A percentile compares a stretch with the other conserved stretches of the same genome.
Conservation (phyloP, 768 basidiomycete genomes). For the Cystofilobasidium capitatum region DNA sequence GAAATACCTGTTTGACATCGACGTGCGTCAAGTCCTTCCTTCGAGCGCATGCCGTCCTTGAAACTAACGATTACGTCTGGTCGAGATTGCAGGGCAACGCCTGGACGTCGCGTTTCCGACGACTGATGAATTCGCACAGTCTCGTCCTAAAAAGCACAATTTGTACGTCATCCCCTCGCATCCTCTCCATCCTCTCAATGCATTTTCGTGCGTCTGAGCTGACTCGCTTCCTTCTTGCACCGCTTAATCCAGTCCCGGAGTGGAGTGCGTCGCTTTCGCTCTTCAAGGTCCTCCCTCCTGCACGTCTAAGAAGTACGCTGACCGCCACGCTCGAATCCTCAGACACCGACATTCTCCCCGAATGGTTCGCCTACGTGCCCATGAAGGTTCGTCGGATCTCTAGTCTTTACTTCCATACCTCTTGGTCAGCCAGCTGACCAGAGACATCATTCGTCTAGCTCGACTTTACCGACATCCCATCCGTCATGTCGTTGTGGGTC, state of each 20-base stretch:
- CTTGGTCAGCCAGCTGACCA: not conserved
- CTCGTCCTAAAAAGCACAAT: not conserved
- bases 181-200: too few relatives aligned
- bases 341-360: constrained; percentile 15
- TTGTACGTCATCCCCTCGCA: not conserved
- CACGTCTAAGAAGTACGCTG: not conserved
- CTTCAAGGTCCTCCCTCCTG: too few relatives aligned
- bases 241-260: not conserved
- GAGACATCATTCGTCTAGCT: not conserved
- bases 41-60: too few relatives aligned
- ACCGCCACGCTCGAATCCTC: not conserved
- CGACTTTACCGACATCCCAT: constrained; percentile 11
- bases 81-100: constrained; percentile 17
- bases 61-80: too few relatives aligned
- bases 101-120: constrained; percentile 23
- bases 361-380: constrained; percentile 17
- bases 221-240: not conserved
- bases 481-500: constrained; percentile 4
- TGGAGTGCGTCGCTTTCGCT: too few relatives aligned
- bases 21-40: too few relatives aligned
- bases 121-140: constrained; percentile 18
- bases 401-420: not conserved
- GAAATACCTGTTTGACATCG: constrained; percentile 22
- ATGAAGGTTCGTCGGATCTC: not conserved
- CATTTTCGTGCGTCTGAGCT: not conserved